These are phyloP conservation scores for Rhizoclosmatium sp. DNA, from an alignment of 192 early-diverging fungal genomes.

Conservation along the genomic window DNA sequence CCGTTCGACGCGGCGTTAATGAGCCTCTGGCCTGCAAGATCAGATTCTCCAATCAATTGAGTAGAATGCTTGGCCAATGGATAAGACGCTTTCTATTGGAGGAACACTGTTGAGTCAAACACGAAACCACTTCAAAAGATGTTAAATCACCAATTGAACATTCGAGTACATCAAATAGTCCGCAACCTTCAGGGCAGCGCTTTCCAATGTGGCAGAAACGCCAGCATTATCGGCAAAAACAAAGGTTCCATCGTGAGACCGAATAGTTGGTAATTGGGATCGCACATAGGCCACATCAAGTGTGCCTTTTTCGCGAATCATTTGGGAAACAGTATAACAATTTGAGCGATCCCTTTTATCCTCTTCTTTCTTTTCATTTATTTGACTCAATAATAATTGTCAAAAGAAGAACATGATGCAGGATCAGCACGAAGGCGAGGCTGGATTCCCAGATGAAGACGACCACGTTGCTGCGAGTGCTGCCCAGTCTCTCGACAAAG, in stretches of 20 bases:
- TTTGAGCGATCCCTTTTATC: too few relatives aligned
- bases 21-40: constrained; percentile 24
- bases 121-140: not conserved
- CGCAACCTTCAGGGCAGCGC: constrained; percentile 26
- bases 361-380: too few relatives aligned
- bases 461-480: not conserved
- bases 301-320: not conserved
- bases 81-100: constrained; percentile 25
- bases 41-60: not conserved
- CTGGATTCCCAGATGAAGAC: not conserved
- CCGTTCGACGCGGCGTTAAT: constrained; percentile 26
- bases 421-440: not conserved
- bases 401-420: not conserved
- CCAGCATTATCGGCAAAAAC: constrained; percentile 47
- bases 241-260: constrained; percentile 2
- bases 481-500: constrained; percentile 58
- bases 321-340: not conserved
- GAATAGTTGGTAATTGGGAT: constrained; percentile 31
- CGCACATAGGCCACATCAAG: constrained; percentile 19
- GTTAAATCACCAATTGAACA: constrained; percentile 34
- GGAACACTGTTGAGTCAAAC: not conserved
- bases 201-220: constrained; percentile 37
- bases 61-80: constrained; percentile 23
- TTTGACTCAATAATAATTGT: too few relatives aligned
- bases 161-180: constrained; percentile 30